Evolutionary conservation across 2,329 filamentous ascomycete genomes (phyloP).

Genomic region (Bretziella fagacearum): DNA sequence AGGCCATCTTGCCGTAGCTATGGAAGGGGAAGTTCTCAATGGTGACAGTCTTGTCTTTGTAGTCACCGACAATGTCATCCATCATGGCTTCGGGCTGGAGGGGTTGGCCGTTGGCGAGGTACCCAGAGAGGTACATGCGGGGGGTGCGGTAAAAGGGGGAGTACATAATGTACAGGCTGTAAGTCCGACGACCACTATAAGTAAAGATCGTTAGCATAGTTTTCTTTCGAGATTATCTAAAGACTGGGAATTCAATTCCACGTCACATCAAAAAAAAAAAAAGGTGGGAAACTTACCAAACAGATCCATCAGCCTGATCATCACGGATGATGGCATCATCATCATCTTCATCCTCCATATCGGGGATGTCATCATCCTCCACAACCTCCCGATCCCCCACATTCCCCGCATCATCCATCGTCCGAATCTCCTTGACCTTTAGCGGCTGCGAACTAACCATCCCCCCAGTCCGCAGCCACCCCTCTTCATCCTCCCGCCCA

Average conservation of each 20-base stretch:
- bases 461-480: slow-evolving; percentile 80
- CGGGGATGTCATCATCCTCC: slow-evolving; percentile 70
- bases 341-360: slow-evolving; percentile 97
- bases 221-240: too few species aligned
- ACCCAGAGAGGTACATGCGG: slow-evolving; percentile 86
- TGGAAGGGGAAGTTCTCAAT: slow-evolving; percentile 96
- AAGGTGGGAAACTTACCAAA: slow-evolving; percentile 1
- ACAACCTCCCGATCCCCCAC: slow-evolving; percentile 57
- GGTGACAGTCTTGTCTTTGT: slow-evolving; percentile 97
- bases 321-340: slow-evolving; percentile 93
- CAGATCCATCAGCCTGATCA: slow-evolving; percentile 13
- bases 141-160: slow-evolving; percentile 93
- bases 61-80: slow-evolving; percentile 91
- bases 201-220: slow-evolving; percentile 13
- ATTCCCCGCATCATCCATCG: slow-evolving; percentile 78
- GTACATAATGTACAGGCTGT: slow-evolving; percentile 97
- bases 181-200: slow-evolving; percentile 65
- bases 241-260: too few species aligned
- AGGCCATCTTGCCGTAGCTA: slow-evolving; percentile 84
- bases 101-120: slow-evolving; percentile 61
- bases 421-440: slow-evolving; percentile 64
- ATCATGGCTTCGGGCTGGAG: slow-evolving; percentile 77
- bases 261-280: background rate
- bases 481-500: slow-evolving; percentile 69
- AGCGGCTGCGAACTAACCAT: slow-evolving; percentile 58